phyloP scores from a whole-genome alignment of 306 rosid species.

The Sechiopsis laciniata region DNA sequence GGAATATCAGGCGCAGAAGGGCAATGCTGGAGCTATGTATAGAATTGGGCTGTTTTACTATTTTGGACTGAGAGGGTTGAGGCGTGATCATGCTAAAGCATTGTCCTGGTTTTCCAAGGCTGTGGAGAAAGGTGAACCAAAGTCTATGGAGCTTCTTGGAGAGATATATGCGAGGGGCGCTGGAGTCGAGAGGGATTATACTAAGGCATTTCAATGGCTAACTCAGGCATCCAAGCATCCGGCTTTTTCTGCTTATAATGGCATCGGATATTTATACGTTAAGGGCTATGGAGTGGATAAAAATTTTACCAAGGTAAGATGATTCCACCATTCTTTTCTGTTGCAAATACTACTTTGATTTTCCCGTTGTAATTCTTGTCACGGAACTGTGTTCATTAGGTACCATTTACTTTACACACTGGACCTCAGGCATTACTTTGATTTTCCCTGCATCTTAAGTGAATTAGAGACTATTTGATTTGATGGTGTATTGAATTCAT shows the following conservation, averaged over 20 bases:
- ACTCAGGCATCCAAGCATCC: constrained; percentile 77
- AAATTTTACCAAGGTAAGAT: constrained; percentile 74
- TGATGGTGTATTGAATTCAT: background rate
- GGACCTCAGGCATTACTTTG: background rate
- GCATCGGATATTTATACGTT: constrained; percentile 88
- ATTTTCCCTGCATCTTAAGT: background rate
- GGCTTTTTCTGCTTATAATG: constrained; percentile 78
- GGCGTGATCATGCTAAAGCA: constrained; percentile 85
- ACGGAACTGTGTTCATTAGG: background rate
- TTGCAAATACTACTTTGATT: background rate
- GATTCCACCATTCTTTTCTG: constrained; percentile 5
- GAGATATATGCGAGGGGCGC: constrained; percentile 96
- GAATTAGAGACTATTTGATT: background rate
- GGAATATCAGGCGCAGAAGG: constrained; percentile 94
- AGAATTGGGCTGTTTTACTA: constrained; percentile 90
- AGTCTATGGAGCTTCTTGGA: constrained; percentile 92
- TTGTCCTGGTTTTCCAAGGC: constrained; percentile 84
- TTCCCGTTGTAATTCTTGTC: constrained; percentile 3
- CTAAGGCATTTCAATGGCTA: constrained; percentile 91
- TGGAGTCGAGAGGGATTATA: constrained; percentile 86
- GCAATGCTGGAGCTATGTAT: constrained; percentile 89
- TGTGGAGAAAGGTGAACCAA: constrained; percentile 86
- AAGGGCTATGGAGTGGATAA: constrained; percentile 89
- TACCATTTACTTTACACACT: background rate
- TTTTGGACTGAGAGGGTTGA: constrained; percentile 85